A percentile compares a stretch with the other conserved stretches of the same genome.
Conservation (phyloP, 352 stramenopile genomes). For the Pythium rishiriense region DNA sequence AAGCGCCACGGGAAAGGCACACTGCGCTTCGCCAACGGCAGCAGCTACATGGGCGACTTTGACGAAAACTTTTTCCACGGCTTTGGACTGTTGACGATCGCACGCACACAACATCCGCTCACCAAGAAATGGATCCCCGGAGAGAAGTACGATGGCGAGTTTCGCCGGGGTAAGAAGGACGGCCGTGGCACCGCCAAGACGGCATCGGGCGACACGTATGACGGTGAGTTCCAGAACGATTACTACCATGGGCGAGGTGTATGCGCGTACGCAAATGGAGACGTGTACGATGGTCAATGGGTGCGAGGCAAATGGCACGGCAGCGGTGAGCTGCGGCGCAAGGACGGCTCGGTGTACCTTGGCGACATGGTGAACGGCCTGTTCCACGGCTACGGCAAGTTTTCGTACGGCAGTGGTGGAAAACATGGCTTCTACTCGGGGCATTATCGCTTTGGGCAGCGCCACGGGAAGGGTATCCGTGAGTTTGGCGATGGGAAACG, state of each 20-base stretch:
- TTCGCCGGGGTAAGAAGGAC: slow-evolving; percentile 50
- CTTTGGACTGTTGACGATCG: slow-evolving; percentile 56
- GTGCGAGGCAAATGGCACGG: slow-evolving; percentile 57
- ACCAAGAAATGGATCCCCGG: slow-evolving; percentile 61
- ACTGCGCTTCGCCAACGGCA: slow-evolving; percentile 45
- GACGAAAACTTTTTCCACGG: slow-evolving; percentile 54
- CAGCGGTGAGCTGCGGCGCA: slow-evolving; percentile 45
- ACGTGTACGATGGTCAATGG: slow-evolving; percentile 76
- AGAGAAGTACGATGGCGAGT: slow-evolving; percentile 71
- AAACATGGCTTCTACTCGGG: slow-evolving; percentile 61
- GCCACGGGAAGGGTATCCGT: slow-evolving; percentile 62
- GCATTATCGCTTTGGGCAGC: slow-evolving; percentile 50
- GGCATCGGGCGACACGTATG: slow-evolving; percentile 45
- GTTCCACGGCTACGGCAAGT: slow-evolving; percentile 67
- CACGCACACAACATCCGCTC: slow-evolving; percentile 56
- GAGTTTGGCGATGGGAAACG: slow-evolving; percentile 47
- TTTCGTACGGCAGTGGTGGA: slow-evolving; percentile 43
- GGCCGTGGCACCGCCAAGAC: slow-evolving; percentile 47
- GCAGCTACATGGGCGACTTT: slow-evolving; percentile 57
- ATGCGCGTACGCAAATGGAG: slow-evolving; percentile 55
- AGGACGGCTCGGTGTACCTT: slow-evolving; percentile 54
- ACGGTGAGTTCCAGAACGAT: slow-evolving; percentile 51
- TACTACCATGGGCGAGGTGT: slow-evolving; percentile 57
- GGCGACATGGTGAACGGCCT: slow-evolving; percentile 49
- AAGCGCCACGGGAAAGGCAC: slow-evolving; percentile 68